Evolutionary conservation across 169 alveolate genomes (phyloP).

Genomic region (Perkinsus marinus): DNA sequence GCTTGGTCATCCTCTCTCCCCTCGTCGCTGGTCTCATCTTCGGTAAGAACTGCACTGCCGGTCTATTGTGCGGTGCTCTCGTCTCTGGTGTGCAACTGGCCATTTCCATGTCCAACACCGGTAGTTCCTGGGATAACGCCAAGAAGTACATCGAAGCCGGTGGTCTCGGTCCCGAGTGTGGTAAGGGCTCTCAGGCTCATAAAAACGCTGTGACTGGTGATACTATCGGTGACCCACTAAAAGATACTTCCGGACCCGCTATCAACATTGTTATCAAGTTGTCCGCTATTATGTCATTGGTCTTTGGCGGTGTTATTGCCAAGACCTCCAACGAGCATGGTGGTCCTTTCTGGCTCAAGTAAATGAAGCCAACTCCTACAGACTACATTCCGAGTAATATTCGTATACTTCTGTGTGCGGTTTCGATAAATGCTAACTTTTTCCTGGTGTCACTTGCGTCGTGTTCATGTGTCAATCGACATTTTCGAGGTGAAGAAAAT

Average conservation of each 20-base stretch:
- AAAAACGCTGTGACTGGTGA: constrained; percentile 61
- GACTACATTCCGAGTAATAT: too few species aligned
- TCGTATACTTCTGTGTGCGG: too few species aligned
- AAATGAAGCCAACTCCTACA: too few species aligned
- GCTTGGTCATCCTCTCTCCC: constrained; percentile 40
- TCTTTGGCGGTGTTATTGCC: constrained; percentile 44
- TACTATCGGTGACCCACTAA: constrained; percentile 76
- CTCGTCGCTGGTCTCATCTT: constrained; percentile 40
- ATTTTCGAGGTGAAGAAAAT: too few species aligned
- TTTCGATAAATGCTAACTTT: too few species aligned
- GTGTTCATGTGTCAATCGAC: too few species aligned
- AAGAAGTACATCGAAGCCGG: constrained; percentile 51
- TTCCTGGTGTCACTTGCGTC: too few species aligned
- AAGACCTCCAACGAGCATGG: constrained; percentile 13
- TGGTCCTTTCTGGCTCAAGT: constrained; percentile 12
- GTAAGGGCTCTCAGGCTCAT: constrained; percentile 34
- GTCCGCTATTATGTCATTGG: constrained; percentile 48
- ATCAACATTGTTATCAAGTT: constrained; percentile 50
- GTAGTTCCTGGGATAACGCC: constrained; percentile 68
- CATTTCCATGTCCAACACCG: constrained; percentile 49
- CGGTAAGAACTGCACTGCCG: constrained; percentile 62
- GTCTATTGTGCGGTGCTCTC: constrained; percentile 62
- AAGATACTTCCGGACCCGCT: constrained; percentile 74
- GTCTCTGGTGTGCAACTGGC: constrained; percentile 58
- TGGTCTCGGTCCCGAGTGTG: constrained; percentile 32